Evolutionary conservation across 805 yeast genomes (phyloP).

Genomic region (Lachancea dasiensis): DNA sequence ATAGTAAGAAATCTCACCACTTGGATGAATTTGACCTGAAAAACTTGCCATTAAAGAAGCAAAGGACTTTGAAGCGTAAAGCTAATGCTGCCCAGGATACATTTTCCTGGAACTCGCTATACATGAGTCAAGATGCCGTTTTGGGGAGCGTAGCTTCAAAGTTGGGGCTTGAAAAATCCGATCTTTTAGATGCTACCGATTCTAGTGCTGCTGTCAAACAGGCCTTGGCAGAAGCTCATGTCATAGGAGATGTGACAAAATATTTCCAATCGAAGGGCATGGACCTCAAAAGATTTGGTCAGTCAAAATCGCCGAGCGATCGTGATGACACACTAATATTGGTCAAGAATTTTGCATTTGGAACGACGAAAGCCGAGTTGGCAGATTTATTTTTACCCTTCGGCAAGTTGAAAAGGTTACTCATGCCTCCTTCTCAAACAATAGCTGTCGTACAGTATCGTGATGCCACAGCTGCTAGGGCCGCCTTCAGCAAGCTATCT

Average conservation of each 20-base stretch:
- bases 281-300: constrained; percentile 65
- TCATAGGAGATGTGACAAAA: constrained; percentile 81
- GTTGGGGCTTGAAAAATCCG: constrained; percentile 76
- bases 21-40: constrained; percentile 88
- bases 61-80: constrained; percentile 75
- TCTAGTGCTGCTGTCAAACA: constrained; percentile 89
- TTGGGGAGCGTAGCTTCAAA: constrained; percentile 81
- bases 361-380: constrained; percentile 73
- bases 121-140: constrained; percentile 86
- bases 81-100: constrained; percentile 79
- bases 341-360: constrained; percentile 87
- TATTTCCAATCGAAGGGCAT: constrained; percentile 84
- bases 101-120: constrained; percentile 93
- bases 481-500: constrained; percentile 83
- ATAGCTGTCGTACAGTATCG: constrained; percentile 90
- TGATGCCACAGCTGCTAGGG: constrained; percentile 75
- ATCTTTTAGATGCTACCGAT: constrained; percentile 80
- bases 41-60: constrained; percentile 89
- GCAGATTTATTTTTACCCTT: constrained; percentile 73
- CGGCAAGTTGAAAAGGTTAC: constrained; percentile 72
- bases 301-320: constrained; percentile 39
- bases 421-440: constrained; percentile 96
- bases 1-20: constrained; percentile 71
- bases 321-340: constrained; percentile 76
- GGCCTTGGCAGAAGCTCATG: constrained; percentile 96